Evolutionary conservation across 2,329 filamentous ascomycete species (phyloP).

Genomic region (Aureobasidium pullulans): DNA sequence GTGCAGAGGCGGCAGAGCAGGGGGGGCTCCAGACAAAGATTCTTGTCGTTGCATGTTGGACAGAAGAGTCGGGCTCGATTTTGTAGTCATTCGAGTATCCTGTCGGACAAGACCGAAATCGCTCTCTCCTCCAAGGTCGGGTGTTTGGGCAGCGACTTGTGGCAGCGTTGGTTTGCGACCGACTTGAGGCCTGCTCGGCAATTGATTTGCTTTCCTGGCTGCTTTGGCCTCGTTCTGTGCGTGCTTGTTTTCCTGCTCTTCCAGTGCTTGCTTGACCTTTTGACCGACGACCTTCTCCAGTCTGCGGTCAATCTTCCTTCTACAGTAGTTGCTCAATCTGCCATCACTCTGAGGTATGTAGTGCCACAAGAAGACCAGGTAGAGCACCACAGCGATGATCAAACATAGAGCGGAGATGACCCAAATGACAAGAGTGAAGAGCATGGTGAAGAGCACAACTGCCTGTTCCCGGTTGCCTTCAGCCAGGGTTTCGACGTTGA

Average conservation of each 20-base stretch:
- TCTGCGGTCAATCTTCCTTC: slow-evolving; percentile 81
- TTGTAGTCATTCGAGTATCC: slow-evolving; percentile 38
- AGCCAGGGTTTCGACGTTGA: slow-evolving; percentile 69
- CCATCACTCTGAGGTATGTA: slow-evolving; percentile 80
- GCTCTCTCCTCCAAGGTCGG: slow-evolving; percentile 44
- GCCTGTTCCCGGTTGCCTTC: slow-evolving; percentile 69
- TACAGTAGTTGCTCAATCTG: slow-evolving; percentile 76
- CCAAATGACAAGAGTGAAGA: slow-evolving; percentile 88
- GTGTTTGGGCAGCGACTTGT: slow-evolving; percentile 45
- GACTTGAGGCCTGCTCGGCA: slow-evolving; percentile 37
- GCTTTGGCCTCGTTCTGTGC: slow-evolving; percentile 48
- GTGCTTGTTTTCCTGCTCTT: slow-evolving; percentile 58
- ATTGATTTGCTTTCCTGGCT: slow-evolving; percentile 49
- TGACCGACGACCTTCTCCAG: slow-evolving; percentile 75
- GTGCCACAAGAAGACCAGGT: slow-evolving; percentile 84
- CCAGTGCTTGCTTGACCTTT: slow-evolving; percentile 84
- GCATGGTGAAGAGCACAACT: slow-evolving; percentile 79
- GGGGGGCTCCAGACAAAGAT: slow-evolving; percentile 35
- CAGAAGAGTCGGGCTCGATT: slow-evolving; percentile 41
- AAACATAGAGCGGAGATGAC: slow-evolving; percentile 68
- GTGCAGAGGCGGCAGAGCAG: neutral
- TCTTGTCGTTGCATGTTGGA: slow-evolving; percentile 29
- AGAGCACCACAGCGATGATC: slow-evolving; percentile 67
- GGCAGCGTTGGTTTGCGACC: slow-evolving; percentile 57
- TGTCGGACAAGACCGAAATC: slow-evolving; percentile 29